A percentile compares a stretch with the other conserved stretches of the same genome.
Conservation (phyloP, 331 rosid species). For the Phaseolus coccineus region DNA sequence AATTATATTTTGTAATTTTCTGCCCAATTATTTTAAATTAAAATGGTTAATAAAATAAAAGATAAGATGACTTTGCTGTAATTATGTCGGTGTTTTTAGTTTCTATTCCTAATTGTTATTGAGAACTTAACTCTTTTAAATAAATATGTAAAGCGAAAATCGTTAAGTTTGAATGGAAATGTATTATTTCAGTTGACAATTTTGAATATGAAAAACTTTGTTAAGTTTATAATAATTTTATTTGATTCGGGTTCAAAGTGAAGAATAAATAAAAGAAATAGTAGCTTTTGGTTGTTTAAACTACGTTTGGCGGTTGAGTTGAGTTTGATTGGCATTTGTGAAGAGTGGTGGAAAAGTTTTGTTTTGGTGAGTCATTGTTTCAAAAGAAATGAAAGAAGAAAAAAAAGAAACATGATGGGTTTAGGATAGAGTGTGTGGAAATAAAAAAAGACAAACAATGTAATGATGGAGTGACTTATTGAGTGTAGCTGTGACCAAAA, state of each 20-base stretch:
- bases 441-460: not conserved
- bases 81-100: too few species aligned
- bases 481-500: not conserved
- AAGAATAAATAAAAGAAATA: not conserved
- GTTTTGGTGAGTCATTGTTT: not conserved
- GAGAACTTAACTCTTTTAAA: not conserved
- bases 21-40: not conserved
- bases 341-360: not conserved
- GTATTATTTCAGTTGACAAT: too few species aligned
- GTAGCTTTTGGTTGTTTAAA: not conserved
- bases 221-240: too few species aligned
- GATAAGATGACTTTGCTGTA: too few species aligned
- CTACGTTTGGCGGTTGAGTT: not conserved
- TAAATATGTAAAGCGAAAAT: too few species aligned
- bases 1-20: not conserved
- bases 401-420: not conserved
- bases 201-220: too few species aligned
- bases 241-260: too few species aligned
- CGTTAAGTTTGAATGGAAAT: too few species aligned
- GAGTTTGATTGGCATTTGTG: too few species aligned
- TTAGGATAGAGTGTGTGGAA: not conserved
- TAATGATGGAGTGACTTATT: not conserved
- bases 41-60: not conserved
- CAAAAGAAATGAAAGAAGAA: not conserved
- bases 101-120: not conserved